Base-by-base conservation (phyloP, 768 basidiomycete species). In the Pisolithus albus region DNA sequence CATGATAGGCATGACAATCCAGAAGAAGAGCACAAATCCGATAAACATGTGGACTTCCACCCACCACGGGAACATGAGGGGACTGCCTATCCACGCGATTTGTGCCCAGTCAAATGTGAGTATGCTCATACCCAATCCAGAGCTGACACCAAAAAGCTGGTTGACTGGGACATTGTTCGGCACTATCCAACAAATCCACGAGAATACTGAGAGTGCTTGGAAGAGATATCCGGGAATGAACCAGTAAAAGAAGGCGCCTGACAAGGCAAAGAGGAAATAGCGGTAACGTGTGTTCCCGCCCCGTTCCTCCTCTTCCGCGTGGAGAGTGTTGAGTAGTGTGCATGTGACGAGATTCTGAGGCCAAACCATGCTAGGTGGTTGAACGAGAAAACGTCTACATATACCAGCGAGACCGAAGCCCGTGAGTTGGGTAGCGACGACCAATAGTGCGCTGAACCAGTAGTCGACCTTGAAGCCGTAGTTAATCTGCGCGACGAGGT, bases 291-390 rank as follows among this genome's bases (percentile, higher is more conserved):
- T 79, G 64, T 91, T 83, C 4, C 78, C 80, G 10, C 76, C 74
- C 0, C 66, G 68, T 7, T 62, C 69, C 7, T 72, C 73, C n/a
- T 77, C 92, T 62, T 97, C 95, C 7, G 96, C 96, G 62, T 99
- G 96, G 5, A 98, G 73, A 7, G 95, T 95, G 65, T 99, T 99
- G 63, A 99, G 75, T 41, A 96, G 70, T n/a, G 96, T 95, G 59
- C 93, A 93, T 7, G 84, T 83, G 50, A 97, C 88, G 38, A 99
- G 75, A 64, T 96, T 95, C 68, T 89, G 85, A 7, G 96, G 96
- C 96, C 96, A 99, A 40, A 98, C 88, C 90, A 99, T 92, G 59
- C 88, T 88, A 5, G 94, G 95, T 0, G 96, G 96, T 89, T 88
- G 94, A 0, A 98, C 92, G 61, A 98, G 75, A 68, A 97, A 93